These are phyloP conservation scores for Eragrostis tef DNA, from an alignment of 202 grass and related monocot genomes.

Conservation along the genomic window DNA sequence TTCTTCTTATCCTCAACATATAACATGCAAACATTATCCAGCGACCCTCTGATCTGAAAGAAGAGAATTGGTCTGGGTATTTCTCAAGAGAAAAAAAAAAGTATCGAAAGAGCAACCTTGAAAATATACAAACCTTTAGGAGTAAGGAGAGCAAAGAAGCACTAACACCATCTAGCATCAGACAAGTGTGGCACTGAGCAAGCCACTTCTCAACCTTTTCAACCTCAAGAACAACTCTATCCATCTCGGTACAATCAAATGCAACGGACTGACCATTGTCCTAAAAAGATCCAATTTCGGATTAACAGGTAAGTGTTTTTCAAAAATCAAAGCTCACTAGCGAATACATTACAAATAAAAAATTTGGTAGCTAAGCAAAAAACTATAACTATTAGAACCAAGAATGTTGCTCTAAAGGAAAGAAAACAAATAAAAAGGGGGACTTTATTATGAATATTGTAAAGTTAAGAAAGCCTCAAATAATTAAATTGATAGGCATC, in stretches of 20 bases:
- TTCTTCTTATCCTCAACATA: constrained; percentile 55
- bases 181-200: constrained; percentile 50
- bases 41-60: constrained; percentile 74
- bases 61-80: constrained; percentile 28
- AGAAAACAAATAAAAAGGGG: constrained; percentile 8
- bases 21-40: constrained; percentile 60
- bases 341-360: not conserved
- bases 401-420: too few species aligned
- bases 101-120: not conserved
- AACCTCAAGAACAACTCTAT: constrained; percentile 71
- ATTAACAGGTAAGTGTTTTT: not conserved
- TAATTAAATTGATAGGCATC: not conserved
- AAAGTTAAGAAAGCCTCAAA: not conserved
- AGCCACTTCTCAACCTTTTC: constrained; percentile 85
- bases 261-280: constrained; percentile 66
- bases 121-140: constrained; percentile 59
- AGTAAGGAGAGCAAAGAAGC: constrained; percentile 57
- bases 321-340: not conserved
- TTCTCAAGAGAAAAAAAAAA: constrained; percentile 34
- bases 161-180: constrained; percentile 52
- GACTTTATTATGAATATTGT: not conserved
- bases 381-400: not conserved
- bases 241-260: constrained; percentile 77
- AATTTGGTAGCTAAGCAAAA: constrained; percentile 21
- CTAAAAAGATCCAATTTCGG: constrained; percentile 43